phyloP scores from a whole-genome alignment of 108 stramenopile species.

The Cyclostephanos tholiformis region DNA sequence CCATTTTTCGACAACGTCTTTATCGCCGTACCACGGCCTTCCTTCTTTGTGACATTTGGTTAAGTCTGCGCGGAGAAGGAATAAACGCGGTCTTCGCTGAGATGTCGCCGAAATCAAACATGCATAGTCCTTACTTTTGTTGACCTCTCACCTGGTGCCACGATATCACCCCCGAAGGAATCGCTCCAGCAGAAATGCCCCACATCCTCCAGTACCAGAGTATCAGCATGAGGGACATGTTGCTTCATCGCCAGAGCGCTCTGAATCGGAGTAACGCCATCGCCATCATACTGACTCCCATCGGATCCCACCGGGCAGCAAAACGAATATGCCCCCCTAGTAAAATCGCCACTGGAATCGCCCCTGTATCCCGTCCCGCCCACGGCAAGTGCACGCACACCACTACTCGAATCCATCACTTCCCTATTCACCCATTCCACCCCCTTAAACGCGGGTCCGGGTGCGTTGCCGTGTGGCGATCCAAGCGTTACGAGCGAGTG shows the following conservation, averaged over 20 bases:
- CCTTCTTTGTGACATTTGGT: slow-evolving; percentile 53
- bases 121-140: background rate
- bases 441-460: slow-evolving; percentile 71
- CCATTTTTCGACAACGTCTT: slow-evolving; percentile 67
- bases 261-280: slow-evolving; percentile 73
- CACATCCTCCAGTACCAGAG: slow-evolving; percentile 49
- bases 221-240: slow-evolving; percentile 43
- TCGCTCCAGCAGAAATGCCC: slow-evolving; percentile 71
- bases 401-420: slow-evolving; percentile 19
- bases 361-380: slow-evolving; percentile 68
- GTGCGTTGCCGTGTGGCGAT: slow-evolving; percentile 64
- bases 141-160: slow-evolving; percentile 50
- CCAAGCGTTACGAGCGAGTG: slow-evolving; percentile 72
- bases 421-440: slow-evolving; percentile 67
- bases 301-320: slow-evolving; percentile 62
- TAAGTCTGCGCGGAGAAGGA: slow-evolving; percentile 36
- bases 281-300: slow-evolving; percentile 64
- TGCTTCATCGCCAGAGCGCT: slow-evolving; percentile 56
- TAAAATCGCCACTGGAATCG: slow-evolving; percentile 59
- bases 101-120: background rate
- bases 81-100: background rate
- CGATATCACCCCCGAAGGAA: slow-evolving; percentile 56
- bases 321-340: slow-evolving; percentile 63
- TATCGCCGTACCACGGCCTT: slow-evolving; percentile 67
- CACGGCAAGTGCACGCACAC: slow-evolving; percentile 60